These are phyloP conservation scores for Yamadazyma nakazawae DNA, from an alignment of 805 yeast genomes.

Conservation along the genomic window DNA sequence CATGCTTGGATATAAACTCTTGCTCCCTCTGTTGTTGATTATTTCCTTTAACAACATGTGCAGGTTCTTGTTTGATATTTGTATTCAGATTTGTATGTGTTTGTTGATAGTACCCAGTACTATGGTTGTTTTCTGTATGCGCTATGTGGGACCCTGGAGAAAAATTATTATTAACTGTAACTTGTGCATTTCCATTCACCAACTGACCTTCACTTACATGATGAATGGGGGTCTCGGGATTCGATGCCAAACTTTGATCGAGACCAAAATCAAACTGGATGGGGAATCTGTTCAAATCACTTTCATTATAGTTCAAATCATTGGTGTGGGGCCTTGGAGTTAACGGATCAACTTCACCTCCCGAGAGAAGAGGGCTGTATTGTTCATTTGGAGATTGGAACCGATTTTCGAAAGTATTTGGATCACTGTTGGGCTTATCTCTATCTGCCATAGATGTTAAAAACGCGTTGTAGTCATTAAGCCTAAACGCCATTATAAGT, in stretches of 20 bases:
- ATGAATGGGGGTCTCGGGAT: not conserved
- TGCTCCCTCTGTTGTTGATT: not conserved
- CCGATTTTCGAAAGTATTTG: not conserved
- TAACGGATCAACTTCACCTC: not conserved
- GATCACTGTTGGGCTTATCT: not conserved
- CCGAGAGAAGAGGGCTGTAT: not conserved
- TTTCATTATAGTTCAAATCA: not conserved
- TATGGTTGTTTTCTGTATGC: too few relatives aligned
- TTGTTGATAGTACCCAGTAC: too few relatives aligned
- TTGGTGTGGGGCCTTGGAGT: not conserved
- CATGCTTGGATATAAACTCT: not conserved
- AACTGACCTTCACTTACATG: not conserved
- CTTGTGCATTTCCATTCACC: not conserved
- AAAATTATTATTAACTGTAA: too few relatives aligned
- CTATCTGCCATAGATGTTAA: constrained; percentile 19
- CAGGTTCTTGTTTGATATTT: not conserved
- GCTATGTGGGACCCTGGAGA: too few relatives aligned
- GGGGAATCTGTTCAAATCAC: constrained; percentile 4
- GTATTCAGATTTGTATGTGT: not conserved
- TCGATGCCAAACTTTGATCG: not conserved
- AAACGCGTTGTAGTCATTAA: constrained; percentile 29
- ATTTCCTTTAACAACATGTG: not conserved
- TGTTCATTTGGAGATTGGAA: not conserved
- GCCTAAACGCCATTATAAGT: constrained; percentile 22
- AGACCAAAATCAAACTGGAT: constrained; percentile 14